Evolutionary conservation across 2,329 filamentous ascomycete genomes (phyloP).

Genomic region (Simplicillium sp.): DNA sequence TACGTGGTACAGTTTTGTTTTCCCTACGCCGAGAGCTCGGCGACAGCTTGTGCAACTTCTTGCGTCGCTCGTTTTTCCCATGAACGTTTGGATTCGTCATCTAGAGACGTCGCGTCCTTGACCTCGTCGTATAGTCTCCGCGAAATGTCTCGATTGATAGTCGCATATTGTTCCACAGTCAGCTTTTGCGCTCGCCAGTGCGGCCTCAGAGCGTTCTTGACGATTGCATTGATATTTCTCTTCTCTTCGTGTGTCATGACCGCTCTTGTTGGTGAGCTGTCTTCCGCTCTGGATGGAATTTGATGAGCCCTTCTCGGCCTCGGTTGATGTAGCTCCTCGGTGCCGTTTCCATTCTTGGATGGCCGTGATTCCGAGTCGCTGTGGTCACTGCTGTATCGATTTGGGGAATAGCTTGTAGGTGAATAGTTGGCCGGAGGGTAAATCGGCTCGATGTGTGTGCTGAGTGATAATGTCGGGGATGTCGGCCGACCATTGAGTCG

Average conservation of each 20-base stretch:
- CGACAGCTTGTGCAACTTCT: conserved; percentile 70
- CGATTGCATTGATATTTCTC: conserved; percentile 79
- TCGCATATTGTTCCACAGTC: conserved; percentile 82
- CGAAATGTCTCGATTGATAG: conserved; percentile 84
- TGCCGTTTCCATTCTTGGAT: conserved; percentile 17
- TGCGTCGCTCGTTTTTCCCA: conserved; percentile 70
- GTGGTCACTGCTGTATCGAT: conserved; percentile 31
- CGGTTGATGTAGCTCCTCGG: conserved; percentile 42
- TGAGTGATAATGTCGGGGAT: conserved; percentile 58
- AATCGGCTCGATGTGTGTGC: conserved; percentile 62
- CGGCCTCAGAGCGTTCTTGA: conserved; percentile 72
- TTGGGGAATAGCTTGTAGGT: conserved; percentile 58
- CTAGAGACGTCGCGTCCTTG: conserved; percentile 44
- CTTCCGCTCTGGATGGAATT: conserved; percentile 38
- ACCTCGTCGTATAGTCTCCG: conserved; percentile 74
- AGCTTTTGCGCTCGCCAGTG: conserved; percentile 73
- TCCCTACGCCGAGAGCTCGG: conserved; percentile 41
- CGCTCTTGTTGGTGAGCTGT: conserved; percentile 58
- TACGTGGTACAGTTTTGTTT: no score
- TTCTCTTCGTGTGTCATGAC: conserved; percentile 73
- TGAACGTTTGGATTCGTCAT: conserved; percentile 54
- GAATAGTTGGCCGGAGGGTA: conserved; percentile 47
- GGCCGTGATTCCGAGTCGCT: conserved; percentile 33
- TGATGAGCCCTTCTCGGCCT: conserved; percentile 37
- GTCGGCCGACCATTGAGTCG: conserved; percentile 43